Base-by-base conservation (phyloP, 306 rosid genomes). In the Quercus bicolor region DNA sequence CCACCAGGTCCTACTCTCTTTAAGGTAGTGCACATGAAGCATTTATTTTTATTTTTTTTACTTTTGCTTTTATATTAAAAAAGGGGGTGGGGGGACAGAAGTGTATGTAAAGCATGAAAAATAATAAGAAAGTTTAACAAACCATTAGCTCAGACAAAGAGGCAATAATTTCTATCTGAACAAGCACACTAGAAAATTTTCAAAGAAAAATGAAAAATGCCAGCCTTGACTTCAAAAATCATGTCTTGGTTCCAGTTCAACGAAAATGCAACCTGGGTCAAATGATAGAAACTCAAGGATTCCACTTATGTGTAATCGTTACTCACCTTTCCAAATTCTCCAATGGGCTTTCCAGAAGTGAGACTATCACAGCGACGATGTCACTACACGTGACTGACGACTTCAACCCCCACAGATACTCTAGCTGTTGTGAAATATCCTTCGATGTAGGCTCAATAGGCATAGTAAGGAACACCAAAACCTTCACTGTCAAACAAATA, bases 401-500 rank as follows among this genome's bases (percentile, higher is more conserved):
- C 80, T 92, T 95, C 79, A 92, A 78, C 28, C 82, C 89, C 98
- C 98, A 92, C 5, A 95, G 73, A 88, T 87, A 89, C 78, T 95
- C 98, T 72, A 90, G 75, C 80, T 95, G 98, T 65, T 91, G 97
- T 26, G 92, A 54, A 68, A 88, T 80, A 73, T 92, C 94, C 3
- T 82, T 87, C 7, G 98, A 95, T 12, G 91, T 80, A 23, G 92
- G 87, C 76, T 95, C 98, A 23, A 92, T 68, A 0, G 98, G 98
- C 98, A 95, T 95, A 0, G 98, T 91, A 69, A 92, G 88, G 81
- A 95, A 95, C 84, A 92, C 98, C 89, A 95, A 53, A 73, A 95
- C 91, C 87, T 95, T 95, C 83, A 95, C 98, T 92, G 85, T 74
- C 78, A 70, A 33, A 43, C 69, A 33, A 70, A 70, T 61, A 56